Evolutionary conservation across 2,329 filamentous ascomycete species (phyloP), one percentile per base, ranked within the genome.

Genomic region (Xylogone sp.): DNA sequence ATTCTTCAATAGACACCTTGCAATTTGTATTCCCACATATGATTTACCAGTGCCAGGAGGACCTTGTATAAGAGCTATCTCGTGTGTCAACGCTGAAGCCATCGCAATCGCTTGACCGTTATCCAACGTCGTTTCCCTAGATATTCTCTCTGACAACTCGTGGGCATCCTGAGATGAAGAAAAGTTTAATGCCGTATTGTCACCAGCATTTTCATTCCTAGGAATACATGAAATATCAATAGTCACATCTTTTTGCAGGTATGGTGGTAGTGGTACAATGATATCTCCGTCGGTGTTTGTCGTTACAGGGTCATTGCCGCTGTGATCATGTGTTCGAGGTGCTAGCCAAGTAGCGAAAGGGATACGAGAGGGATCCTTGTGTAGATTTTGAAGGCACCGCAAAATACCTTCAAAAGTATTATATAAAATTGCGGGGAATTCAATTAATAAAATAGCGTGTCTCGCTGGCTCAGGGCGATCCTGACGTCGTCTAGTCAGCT

Each of bases 1-100:
- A 22, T 59, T 61, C 62, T 51, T 71, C 69, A 56, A 75, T 47
- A 56, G 59, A 42, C 56, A 55, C 39, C 46, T 58, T 39, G 59
- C 56, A 2, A 65, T 24, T 27, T 62, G 53, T 13, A 61, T 48
- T 2, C 61, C 62, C 2, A 64, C 45, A 24, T 60, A 65, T 49
- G 59, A 60, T 50, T 62, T 56, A n/a, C 65, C 56, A 48, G 62
- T 61, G 20, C 59, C 58, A 31, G 58, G 55, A 48, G 62, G 57
- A n/a, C 62, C 62, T 51, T 63, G 58, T 3, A 63, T 65, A 10
- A 63, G 50, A 3, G 56, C 54, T 24, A 59, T 43, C 29, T 61
- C 53, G 5, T 50, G 50, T 2, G 45, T 53, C 16, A 58, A 53
- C 18, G 44, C 56, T 45, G 39, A 53, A 24, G 53, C 29, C 20